Base-by-base conservation (phyloP, 2,329 filamentous ascomycete genomes). In the Daldinia eschscholtzii region DNA sequence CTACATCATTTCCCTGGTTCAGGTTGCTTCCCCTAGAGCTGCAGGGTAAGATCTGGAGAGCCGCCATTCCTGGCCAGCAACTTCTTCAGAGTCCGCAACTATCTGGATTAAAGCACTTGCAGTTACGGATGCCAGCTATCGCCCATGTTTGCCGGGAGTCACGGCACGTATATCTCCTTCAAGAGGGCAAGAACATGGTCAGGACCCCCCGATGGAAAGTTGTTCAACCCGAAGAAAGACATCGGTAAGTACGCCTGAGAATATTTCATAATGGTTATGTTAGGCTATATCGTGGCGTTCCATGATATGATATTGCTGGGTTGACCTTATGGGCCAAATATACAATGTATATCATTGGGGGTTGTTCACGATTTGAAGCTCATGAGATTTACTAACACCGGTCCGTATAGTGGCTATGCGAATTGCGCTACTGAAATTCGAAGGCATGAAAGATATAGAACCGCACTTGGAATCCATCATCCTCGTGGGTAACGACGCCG, bases 21-120 rank as follows among this genome's bases (percentile, higher is more conserved):
- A 6, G 18, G 6, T 20, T 30, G 0, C 59, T 67, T 7, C 59
- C 30, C 1, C 9, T 2, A 4, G 64, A 67, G 30, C 2, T 67
- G 15, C 35, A 41, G 46, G 6, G n/a, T 20, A 41, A 50, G 23
- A 18, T 68, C 10, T 68, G 58, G 66, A 55, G 62, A 35, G 30
- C 39, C 13, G 30, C 57, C 15, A 13, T 65, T 26, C 42, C 42
- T 46, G 57, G 53, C 20, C 52, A 50, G 26, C 60, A 41, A n/a
- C 15, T 30, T 50, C 4, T 60, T 6, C 4, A 9, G n/a, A 5
- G 15, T 9, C 39, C 39, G 6, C n/a, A 6, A 7, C 15, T 6
- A 18, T 3, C n/a, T 7, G 39, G 39, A 6, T 42, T 4, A 6
- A 10, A 6, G 39, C 1, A 23, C 20, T 23, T 10, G 3, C 10